Evolutionary conservation across 2,329 filamentous ascomycete species (phyloP).

Genomic region (Colletotrichum tofieldiae): DNA sequence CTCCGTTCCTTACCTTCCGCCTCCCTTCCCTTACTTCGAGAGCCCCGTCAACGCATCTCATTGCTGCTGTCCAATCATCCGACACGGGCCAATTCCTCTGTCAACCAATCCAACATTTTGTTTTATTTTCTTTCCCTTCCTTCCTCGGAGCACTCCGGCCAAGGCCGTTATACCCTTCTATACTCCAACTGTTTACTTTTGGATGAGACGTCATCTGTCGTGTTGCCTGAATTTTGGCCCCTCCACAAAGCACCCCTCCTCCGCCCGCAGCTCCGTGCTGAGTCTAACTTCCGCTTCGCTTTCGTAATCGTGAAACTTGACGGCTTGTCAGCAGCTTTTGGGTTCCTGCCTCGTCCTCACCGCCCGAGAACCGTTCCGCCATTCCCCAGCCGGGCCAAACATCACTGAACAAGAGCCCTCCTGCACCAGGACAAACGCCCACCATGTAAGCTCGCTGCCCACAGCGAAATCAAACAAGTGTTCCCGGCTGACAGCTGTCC

Average conservation of each 20-base stretch:
- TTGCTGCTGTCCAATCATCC: slow-evolving; percentile 8
- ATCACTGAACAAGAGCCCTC: not conserved
- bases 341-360: not conserved
- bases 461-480: not conserved
- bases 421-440: slow-evolving; percentile 9
- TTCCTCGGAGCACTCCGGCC: not conserved
- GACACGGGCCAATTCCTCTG: not conserved
- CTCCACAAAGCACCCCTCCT: slow-evolving; percentile 37
- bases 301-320: slow-evolving; percentile 38
- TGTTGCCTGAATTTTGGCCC: slow-evolving; percentile 36
- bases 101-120: not conserved
- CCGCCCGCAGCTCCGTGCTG: slow-evolving; percentile 27
- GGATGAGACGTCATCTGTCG: slow-evolving; percentile 31
- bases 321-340: slow-evolving; percentile 1
- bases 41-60: slow-evolving; percentile 9
- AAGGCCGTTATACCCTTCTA: not conserved
- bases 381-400: not conserved
- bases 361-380: not conserved
- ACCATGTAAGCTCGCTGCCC: slow-evolving; percentile 32
- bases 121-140: not conserved
- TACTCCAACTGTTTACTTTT: slow-evolving; percentile 12
- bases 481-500: slow-evolving; percentile 20
- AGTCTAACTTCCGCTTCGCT: slow-evolving; percentile 31
- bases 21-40: not conserved
- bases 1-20: not conserved